phyloP scores from a whole-genome alignment of 139 green algal species.

The Chlorella sorokiniana region DNA sequence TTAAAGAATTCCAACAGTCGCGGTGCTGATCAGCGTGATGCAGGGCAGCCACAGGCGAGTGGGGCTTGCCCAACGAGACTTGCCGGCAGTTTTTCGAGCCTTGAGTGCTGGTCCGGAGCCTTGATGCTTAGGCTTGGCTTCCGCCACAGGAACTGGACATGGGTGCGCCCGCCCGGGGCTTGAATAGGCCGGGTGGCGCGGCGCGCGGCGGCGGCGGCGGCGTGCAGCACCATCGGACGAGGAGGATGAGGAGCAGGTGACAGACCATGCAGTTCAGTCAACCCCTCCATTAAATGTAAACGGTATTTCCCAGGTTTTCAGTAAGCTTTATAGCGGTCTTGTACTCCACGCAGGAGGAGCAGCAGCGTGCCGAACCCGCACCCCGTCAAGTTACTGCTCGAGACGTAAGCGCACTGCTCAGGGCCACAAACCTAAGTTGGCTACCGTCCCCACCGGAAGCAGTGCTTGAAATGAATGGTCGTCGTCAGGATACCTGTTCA shows the following conservation, averaged over 20 bases:
- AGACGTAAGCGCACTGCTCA: background rate
- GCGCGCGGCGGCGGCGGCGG: background rate
- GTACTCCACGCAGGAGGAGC: background rate
- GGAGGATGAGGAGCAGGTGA: background rate
- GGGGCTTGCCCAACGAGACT: too few relatives aligned
- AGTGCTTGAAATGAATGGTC: too few relatives aligned
- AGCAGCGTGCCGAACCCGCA: background rate
- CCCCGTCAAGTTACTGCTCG: background rate
- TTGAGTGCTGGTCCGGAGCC: background rate
- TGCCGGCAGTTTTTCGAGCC: too few relatives aligned
- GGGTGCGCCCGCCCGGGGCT: background rate
- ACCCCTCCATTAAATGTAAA: too few relatives aligned
- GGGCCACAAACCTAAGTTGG: too few relatives aligned
- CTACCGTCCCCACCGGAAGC: too few relatives aligned
- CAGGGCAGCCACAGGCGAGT: too few relatives aligned
- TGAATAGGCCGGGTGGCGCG: slow-evolving; percentile 2
- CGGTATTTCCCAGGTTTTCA: too few relatives aligned
- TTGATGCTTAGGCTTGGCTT: background rate
- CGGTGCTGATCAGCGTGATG: too few relatives aligned
- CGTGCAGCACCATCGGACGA: background rate
- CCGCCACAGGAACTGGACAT: background rate
- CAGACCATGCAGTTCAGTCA: background rate
- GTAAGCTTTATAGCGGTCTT: too few relatives aligned
- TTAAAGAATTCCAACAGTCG: too few relatives aligned
- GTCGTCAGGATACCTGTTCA: background rate